Percentiles rank a stretch among this genome's conserved stretches.
These are phyloP conservation scores for Paralagenidium karlingii DNA, from an alignment of 352 stramenopile genomes.

Conservation along the genomic window DNA sequence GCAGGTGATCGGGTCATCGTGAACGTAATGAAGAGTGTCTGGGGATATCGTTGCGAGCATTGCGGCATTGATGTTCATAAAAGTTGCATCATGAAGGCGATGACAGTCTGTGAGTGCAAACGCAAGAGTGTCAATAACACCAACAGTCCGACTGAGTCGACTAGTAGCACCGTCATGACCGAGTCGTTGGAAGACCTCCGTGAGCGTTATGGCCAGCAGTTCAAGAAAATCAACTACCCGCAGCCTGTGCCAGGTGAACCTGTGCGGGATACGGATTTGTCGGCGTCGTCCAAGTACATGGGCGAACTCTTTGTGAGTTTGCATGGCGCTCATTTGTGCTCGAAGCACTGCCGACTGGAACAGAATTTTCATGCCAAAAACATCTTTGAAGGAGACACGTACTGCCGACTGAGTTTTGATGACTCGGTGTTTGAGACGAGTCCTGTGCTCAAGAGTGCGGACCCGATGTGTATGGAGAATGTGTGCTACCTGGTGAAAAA, in stretches of 20 bases:
- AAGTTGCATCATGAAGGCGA: slow-evolving; percentile 79
- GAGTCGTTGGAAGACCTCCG: too few relatives aligned
- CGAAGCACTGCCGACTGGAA: slow-evolving; percentile 56
- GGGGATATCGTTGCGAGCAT: slow-evolving; percentile 73
- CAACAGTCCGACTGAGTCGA: too few relatives aligned
- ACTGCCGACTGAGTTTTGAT: slow-evolving; percentile 63
- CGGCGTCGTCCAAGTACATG: too few relatives aligned
- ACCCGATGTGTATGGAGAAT: slow-evolving; percentile 79
- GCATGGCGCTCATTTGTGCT: slow-evolving; percentile 67
- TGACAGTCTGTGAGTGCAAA: slow-evolving; percentile 58
- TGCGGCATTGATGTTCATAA: slow-evolving; percentile 79
- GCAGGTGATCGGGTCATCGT: slow-evolving; percentile 71
- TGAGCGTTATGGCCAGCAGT: too few relatives aligned
- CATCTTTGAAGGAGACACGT: slow-evolving; percentile 79
- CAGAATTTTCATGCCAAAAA: slow-evolving; percentile 72
- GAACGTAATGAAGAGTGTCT: slow-evolving; percentile 65
- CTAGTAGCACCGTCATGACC: not conserved
- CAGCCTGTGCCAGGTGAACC: too few relatives aligned
- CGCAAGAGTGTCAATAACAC: too few relatives aligned
- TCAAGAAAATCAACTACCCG: too few relatives aligned
- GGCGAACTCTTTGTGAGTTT: slow-evolving; percentile 68
- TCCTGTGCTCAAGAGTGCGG: slow-evolving; percentile 72
- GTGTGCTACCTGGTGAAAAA: slow-evolving; percentile 58
- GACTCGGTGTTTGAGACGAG: slow-evolving; percentile 62
- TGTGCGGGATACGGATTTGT: too few relatives aligned